Evolutionary conservation across 2,329 filamentous ascomycete genomes (phyloP).

Genomic region (Aspergillus sojae): DNA sequence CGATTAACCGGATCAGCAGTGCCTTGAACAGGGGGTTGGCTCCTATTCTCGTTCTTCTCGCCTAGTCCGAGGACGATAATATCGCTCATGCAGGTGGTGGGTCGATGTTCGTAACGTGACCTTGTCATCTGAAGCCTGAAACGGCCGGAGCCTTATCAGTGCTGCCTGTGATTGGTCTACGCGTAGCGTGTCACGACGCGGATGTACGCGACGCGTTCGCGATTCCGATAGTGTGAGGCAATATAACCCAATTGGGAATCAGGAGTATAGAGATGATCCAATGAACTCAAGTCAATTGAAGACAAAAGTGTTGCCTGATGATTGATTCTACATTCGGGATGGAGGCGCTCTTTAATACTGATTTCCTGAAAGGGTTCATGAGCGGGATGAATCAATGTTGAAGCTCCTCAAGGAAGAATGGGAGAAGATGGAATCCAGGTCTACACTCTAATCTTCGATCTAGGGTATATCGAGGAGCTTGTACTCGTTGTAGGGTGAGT

Average conservation of each 20-base stretch:
- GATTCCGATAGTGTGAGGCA: constrained; percentile 1
- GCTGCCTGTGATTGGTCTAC: constrained; percentile 31
- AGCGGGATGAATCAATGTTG: constrained; percentile 8
- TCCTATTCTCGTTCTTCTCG: not conserved
- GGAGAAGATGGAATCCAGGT: constrained; percentile 15
- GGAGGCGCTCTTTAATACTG: constrained; percentile 4
- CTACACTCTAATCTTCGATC: not conserved
- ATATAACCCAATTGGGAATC: constrained; percentile 18
- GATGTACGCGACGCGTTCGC: constrained; percentile 14
- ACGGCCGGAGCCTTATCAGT: not conserved
- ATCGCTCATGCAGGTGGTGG: constrained; percentile 1
- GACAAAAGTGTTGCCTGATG: not conserved
- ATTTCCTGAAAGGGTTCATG: not conserved
- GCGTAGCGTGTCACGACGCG: constrained; percentile 9
- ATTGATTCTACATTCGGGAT: not conserved
- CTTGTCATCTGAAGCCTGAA: not conserved
- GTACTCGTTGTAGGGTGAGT: not conserved
- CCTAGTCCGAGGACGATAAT: not conserved
- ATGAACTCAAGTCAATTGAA: not conserved
- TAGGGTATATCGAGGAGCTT: not conserved
- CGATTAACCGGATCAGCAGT: constrained; percentile 6
- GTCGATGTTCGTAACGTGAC: not conserved
- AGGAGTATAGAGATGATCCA: not conserved
- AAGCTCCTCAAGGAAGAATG: constrained; percentile 10
- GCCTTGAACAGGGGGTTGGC: constrained; percentile 2